These are phyloP conservation scores for Dalbergia oliveri DNA, from an alignment of 306 rosid genomes.

Conservation along the genomic window DNA sequence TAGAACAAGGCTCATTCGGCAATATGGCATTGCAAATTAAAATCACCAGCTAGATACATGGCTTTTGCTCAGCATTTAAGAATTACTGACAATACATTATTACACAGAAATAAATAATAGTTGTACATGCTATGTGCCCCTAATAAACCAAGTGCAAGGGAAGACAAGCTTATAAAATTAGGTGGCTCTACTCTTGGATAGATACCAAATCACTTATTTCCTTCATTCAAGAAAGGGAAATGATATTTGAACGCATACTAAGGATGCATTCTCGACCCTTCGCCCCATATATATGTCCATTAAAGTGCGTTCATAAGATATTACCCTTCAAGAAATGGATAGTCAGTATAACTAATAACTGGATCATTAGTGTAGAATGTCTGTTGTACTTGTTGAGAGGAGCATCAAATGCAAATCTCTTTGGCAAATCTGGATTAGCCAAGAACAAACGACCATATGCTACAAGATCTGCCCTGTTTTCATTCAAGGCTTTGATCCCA, in stretches of 20 bases:
- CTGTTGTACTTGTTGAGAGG: slow-evolving; percentile 65
- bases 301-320: no score
- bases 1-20: not conserved
- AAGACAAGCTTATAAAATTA: not conserved
- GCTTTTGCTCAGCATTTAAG: not conserved
- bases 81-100: no score
- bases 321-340: slow-evolving; percentile 58
- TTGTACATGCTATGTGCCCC: not conserved
- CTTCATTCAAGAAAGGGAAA: slow-evolving; percentile 27
- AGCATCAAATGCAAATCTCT: slow-evolving; percentile 68
- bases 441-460: slow-evolving; percentile 59
- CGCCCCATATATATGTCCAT: no score
- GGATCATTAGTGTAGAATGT: slow-evolving; percentile 68
- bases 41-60: not conserved
- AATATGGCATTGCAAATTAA: slow-evolving; percentile 7
- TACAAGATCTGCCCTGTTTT: slow-evolving; percentile 58
- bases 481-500: slow-evolving; percentile 59
- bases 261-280: no score
- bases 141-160: not conserved
- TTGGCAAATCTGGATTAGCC: slow-evolving; percentile 81
- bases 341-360: slow-evolving; percentile 66
- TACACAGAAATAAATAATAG: not conserved
- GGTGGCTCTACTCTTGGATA: not conserved
- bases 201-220: not conserved
- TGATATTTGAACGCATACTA: no score